These are phyloP conservation scores for Cardamine resedifolia DNA, from an alignment of 345 rosid genomes.

Conservation along the genomic window DNA sequence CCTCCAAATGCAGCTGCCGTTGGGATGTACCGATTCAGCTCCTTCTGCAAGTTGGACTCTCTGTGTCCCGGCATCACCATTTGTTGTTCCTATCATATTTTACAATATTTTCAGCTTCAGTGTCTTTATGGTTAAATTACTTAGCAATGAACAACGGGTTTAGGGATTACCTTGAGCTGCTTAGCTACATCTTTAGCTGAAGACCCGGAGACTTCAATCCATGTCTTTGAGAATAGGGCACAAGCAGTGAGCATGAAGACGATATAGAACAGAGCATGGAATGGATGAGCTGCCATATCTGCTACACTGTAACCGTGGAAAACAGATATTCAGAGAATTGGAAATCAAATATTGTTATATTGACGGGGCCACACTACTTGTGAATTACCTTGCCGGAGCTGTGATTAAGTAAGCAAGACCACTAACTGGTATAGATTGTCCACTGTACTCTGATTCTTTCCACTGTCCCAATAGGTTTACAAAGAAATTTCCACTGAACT, in stretches of 20 bases:
- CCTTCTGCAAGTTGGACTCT: conserved; percentile 70
- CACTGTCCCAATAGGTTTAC: conserved; percentile 70
- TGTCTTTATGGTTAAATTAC: neutral
- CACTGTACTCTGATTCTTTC: conserved; percentile 77
- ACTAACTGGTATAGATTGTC: conserved; percentile 70
- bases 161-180: conserved; percentile 62
- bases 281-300: conserved; percentile 76
- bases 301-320: conserved; percentile 46
- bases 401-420: conserved; percentile 73
- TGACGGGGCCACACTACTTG: neutral
- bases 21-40: conserved; percentile 72
- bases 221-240: conserved; percentile 76
- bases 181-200: conserved; percentile 79
- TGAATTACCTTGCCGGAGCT: conserved; percentile 59
- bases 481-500: conserved; percentile 63
- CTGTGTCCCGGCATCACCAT: conserved; percentile 86
- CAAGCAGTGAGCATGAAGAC: conserved; percentile 76
- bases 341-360: neutral
- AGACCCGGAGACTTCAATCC: conserved; percentile 85
- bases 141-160: neutral
- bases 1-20: conserved; percentile 83
- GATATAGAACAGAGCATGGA: conserved; percentile 74
- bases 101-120: neutral
- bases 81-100: conserved; percentile 65
- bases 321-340: conserved; percentile 7